phyloP scores from a whole-genome alignment of 2,329 filamentous ascomycete genomes.

The Sclerotinia subarctica region DNA sequence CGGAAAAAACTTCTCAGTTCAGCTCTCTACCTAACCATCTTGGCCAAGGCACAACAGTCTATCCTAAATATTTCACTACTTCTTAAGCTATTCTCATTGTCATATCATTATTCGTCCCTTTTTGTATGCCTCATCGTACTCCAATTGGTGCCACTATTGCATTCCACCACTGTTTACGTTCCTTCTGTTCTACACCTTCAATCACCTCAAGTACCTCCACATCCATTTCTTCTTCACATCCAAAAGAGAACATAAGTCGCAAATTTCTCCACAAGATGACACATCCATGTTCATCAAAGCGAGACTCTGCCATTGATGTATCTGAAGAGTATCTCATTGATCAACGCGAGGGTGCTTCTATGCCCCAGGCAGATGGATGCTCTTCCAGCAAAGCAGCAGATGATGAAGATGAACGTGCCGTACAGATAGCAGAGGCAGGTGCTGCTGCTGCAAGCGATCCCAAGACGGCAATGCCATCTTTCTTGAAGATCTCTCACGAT shows the following conservation, averaged over 20 bases:
- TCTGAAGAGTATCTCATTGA: neutral
- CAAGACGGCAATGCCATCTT: slow-evolving; percentile 45
- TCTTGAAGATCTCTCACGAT: slow-evolving; percentile 48
- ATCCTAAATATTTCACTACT: neutral
- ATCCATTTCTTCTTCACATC: neutral
- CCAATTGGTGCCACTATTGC: slow-evolving; percentile 23
- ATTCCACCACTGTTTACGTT: slow-evolving; percentile 37
- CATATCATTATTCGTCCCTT: neutral
- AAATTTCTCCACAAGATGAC: slow-evolving; percentile 9
- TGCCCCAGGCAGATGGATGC: slow-evolving; percentile 20
- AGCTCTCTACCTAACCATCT: neutral
- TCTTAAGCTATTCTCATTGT: neutral
- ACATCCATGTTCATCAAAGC: slow-evolving; percentile 2
- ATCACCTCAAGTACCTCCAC: slow-evolving; percentile 2
- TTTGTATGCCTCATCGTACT: slow-evolving; percentile 19
- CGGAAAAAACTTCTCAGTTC: neutral
- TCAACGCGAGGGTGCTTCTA: slow-evolving; percentile 14
- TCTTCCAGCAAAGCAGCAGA: slow-evolving; percentile 19
- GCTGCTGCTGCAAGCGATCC: slow-evolving; percentile 6
- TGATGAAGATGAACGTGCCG: slow-evolving; percentile 9
- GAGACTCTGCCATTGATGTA: neutral
- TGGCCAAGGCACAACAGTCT: neutral
- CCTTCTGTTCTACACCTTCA: slow-evolving; percentile 30
- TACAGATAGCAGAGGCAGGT: slow-evolving; percentile 9
- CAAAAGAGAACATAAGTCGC: neutral